Percentiles rank a stretch among this genome's conserved stretches.
phyloP scores from a whole-genome alignment of 129 eudicot species.

The Centrapalus pauciflorus region DNA sequence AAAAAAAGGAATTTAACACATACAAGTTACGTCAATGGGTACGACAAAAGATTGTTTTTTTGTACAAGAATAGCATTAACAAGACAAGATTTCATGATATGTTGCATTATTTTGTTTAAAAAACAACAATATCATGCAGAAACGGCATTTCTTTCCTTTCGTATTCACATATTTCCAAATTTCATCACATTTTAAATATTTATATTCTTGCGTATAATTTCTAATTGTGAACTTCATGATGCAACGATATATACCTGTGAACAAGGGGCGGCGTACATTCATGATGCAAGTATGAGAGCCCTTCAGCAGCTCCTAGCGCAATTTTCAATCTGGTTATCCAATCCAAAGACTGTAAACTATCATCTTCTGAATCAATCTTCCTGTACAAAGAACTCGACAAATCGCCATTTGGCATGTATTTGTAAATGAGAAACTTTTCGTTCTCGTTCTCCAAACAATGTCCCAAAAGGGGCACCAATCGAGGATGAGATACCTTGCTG shows the following conservation, averaged over 20 bases:
- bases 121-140: background rate
- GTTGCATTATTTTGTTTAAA: background rate
- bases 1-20: background rate
- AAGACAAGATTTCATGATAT: background rate
- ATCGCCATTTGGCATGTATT: conserved; percentile 83
- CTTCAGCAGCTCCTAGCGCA: conserved; percentile 91
- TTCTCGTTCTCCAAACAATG: conserved; percentile 79
- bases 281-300: conserved; percentile 78
- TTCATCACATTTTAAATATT: background rate
- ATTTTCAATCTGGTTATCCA: conserved; percentile 96
- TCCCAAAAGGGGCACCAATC: conserved; percentile 89
- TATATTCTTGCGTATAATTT: background rate
- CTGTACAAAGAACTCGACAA: conserved; percentile 73
- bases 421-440: conserved; percentile 67
- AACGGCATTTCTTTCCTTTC: background rate
- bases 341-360: conserved; percentile 79
- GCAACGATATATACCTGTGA: conserved; percentile 61
- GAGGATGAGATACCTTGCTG: conserved; percentile 67
- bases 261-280: conserved; percentile 93
- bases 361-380: conserved; percentile 50
- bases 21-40: background rate
- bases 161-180: background rate
- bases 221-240: background rate
- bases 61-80: conserved; percentile 4
- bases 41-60: conserved; percentile 10